A percentile compares a stretch with the other conserved stretches of the same genome.
These are phyloP conservation scores for Annulohypoxylon stygium DNA, from an alignment of 495 filamentous ascomycete species.

Conservation along the genomic window DNA sequence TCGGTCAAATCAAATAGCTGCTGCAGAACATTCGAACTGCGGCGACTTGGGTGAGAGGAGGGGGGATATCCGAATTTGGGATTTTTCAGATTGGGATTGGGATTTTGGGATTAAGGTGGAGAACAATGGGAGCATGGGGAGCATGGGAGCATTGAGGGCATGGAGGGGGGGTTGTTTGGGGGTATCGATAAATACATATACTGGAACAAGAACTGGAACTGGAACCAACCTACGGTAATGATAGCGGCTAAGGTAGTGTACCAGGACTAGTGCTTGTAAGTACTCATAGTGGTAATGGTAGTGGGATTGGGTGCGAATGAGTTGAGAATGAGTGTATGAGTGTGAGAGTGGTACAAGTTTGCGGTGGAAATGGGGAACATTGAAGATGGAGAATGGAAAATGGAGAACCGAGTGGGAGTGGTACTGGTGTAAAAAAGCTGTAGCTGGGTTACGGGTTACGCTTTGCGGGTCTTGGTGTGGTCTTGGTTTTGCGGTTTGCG, in stretches of 20 bases:
- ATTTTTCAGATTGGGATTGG: background rate
- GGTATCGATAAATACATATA: constrained; percentile 22
- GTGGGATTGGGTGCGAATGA: background rate
- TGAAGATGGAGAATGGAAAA: background rate
- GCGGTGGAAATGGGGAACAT: background rate
- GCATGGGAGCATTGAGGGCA: background rate
- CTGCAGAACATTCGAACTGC: constrained; percentile 19
- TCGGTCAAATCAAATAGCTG: constrained; percentile 48
- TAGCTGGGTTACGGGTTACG: background rate
- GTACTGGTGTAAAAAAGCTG: no score
- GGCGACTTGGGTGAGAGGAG: constrained; percentile 12
- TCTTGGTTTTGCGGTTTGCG: background rate
- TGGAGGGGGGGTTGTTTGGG: background rate
- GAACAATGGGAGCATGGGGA: no score
- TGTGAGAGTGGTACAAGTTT: background rate
- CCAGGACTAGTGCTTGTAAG: background rate
- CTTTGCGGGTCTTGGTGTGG: background rate
- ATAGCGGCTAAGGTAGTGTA: background rate
- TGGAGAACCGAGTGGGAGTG: background rate
- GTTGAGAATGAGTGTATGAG: no score
- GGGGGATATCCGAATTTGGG: constrained; percentile 23
- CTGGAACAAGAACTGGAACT: no score
- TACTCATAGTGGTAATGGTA: background rate
- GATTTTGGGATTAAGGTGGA: no score
- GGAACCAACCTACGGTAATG: constrained; percentile 6